A percentile compares a stretch with the other conserved stretches of the same genome.
Evolutionary conservation across 768 basidiomycete species (phyloP).

Genomic region (Tulasnella sp.): DNA sequence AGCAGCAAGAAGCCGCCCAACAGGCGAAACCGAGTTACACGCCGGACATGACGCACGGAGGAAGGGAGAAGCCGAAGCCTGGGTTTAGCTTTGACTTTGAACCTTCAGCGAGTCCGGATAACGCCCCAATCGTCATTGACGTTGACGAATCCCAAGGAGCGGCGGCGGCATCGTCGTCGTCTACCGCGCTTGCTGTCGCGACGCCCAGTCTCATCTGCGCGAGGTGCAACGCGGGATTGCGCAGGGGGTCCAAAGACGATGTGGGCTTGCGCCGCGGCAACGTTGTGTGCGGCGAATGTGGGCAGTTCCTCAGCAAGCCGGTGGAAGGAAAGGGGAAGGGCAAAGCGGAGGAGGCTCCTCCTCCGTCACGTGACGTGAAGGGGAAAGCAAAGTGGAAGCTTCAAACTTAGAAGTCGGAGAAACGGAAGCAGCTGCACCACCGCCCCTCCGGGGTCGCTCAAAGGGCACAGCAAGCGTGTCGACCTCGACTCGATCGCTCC

Average conservation of each 20-base stretch:
- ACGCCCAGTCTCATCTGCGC: slow-evolving; percentile 1
- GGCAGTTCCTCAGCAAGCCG: background rate
- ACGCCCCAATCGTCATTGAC: slow-evolving; percentile 6
- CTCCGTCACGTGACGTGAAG: background rate
- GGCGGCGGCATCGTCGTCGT: background rate
- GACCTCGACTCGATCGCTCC: background rate
- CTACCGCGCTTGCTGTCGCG: background rate
- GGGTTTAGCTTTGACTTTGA: slow-evolving; percentile 9
- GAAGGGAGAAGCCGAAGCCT: background rate
- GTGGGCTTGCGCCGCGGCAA: slow-evolving; percentile 4
- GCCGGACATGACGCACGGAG: background rate
- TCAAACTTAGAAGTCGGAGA: background rate
- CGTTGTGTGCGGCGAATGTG: background rate
- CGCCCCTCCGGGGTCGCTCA: background rate
- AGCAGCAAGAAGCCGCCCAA: too few relatives aligned
- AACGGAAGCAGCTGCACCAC: background rate
- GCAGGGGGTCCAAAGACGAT: background rate
- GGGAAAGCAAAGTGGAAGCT: background rate
- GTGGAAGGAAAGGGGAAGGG: background rate
- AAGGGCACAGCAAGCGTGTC: background rate
- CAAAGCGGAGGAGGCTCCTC: background rate
- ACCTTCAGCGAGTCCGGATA: background rate
- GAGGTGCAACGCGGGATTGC: background rate
- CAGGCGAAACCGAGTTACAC: background rate
- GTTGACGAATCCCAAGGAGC: background rate